These are phyloP conservation scores for Naganishia liquefaciens DNA, from an alignment of 1,284 basidiomycete species.

Conservation along the genomic window DNA sequence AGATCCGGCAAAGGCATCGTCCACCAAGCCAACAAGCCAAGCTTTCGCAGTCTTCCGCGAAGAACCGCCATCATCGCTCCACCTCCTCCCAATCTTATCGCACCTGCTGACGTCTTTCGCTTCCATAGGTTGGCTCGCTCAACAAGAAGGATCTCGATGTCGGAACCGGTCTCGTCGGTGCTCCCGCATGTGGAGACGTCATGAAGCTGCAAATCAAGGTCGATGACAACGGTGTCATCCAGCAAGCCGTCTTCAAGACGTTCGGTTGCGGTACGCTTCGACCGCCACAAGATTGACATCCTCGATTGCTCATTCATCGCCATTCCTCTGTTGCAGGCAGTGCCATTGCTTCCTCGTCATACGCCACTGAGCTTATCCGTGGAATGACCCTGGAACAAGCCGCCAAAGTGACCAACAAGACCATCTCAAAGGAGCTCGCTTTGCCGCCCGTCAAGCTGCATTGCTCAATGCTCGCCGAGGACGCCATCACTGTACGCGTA, in stretches of 20 bases:
- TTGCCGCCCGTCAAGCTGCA: slow-evolving; percentile 90
- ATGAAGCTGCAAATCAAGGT: slow-evolving; percentile 99
- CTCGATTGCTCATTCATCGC: slow-evolving; percentile 56
- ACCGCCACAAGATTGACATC: neutral
- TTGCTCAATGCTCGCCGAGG: slow-evolving; percentile 88
- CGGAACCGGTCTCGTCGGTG: slow-evolving; percentile 96
- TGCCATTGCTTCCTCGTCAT: slow-evolving; percentile 94
- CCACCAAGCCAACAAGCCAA: too few relatives aligned
- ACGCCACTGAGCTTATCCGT: slow-evolving; percentile 97
- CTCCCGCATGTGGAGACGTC: slow-evolving; percentile 71
- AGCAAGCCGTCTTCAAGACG: slow-evolving; percentile 98
- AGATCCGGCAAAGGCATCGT: too few relatives aligned
- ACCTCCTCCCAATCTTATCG: too few relatives aligned
- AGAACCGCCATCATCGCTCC: too few relatives aligned
- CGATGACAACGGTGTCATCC: slow-evolving; percentile 84
- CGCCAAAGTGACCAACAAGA: slow-evolving; percentile 96
- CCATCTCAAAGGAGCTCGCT: slow-evolving; percentile 90
- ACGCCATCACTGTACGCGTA: slow-evolving; percentile 70
- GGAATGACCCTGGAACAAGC: slow-evolving; percentile 92
- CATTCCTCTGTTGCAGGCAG: slow-evolving; percentile 60
- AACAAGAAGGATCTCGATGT: slow-evolving; percentile 88
- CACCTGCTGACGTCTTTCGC: slow-evolving; percentile 47
- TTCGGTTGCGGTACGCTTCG: slow-evolving; percentile 63
- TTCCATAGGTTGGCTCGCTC: slow-evolving; percentile 82
- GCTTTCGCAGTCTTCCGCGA: too few relatives aligned